Evolutionary conservation across 805 yeast species (phyloP).

Genomic region (Spencermartinsiella europaea): DNA sequence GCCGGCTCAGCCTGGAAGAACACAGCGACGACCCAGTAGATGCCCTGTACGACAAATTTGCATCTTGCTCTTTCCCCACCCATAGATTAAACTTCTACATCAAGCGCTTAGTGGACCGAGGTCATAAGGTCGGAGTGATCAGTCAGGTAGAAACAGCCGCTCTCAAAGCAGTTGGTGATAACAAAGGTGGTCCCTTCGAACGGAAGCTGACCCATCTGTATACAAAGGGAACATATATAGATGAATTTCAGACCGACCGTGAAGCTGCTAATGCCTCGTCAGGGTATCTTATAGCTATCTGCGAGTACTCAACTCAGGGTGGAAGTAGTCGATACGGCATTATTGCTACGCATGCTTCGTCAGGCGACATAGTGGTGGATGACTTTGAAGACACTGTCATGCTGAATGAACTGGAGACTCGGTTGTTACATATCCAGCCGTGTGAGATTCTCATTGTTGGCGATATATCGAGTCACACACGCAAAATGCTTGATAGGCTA

Average conservation of each 20-base stretch:
- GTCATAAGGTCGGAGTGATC: conserved; percentile 81
- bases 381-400: conserved; percentile 54
- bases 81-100: conserved; percentile 68
- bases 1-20: conserved; percentile 51
- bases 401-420: conserved; percentile 63
- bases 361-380: conserved; percentile 76
- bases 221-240: conserved; percentile 80
- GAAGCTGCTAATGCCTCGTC: conserved; percentile 4
- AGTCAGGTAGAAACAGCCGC: conserved; percentile 81
- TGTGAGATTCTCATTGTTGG: conserved; percentile 60
- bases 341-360: conserved; percentile 61
- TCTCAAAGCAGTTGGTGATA: conserved; percentile 50
- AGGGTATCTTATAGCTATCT: conserved; percentile 26
- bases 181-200: conserved; percentile 55
- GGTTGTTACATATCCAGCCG: conserved; percentile 71
- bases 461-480: conserved; percentile 34
- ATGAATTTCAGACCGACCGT: conserved; percentile 39
- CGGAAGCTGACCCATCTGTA: conserved; percentile 66
- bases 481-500: conserved; percentile 17
- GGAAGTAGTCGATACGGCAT: conserved; percentile 35
- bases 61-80: conserved; percentile 84
- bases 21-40: conserved; percentile 42
- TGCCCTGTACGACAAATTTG: conserved; percentile 50
- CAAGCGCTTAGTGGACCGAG: conserved; percentile 63
- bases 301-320: conserved; percentile 6